These are phyloP conservation scores for Endothia cerciana DNA, from an alignment of 2,329 filamentous ascomycete species.

Conservation along the genomic window DNA sequence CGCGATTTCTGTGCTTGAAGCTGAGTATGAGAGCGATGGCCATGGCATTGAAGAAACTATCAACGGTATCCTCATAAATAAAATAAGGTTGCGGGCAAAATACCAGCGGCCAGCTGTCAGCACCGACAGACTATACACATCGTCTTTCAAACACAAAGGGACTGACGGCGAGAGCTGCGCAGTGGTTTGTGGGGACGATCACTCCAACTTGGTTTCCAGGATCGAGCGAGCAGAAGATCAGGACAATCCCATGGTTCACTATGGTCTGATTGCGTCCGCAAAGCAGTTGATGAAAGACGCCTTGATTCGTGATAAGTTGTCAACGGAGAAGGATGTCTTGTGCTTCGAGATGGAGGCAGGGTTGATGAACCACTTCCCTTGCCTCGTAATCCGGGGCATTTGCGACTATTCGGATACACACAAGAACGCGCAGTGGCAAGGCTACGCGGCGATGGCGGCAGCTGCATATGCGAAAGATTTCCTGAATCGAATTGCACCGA, in stretches of 20 bases:
- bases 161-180: neutral
- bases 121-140: neutral
- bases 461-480: slow-evolving; percentile 34
- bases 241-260: slow-evolving; percentile 37
- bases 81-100: slow-evolving; percentile 6
- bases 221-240: slow-evolving; percentile 25
- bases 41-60: neutral
- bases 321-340: slow-evolving; percentile 32
- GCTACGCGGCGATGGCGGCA: slow-evolving; percentile 34
- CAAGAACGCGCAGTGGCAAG: slow-evolving; percentile 35
- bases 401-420: slow-evolving; percentile 38
- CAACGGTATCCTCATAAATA: neutral
- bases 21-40: neutral
- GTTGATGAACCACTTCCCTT: slow-evolving; percentile 37
- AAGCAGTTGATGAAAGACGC: slow-evolving; percentile 40
- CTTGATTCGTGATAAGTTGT: slow-evolving; percentile 33
- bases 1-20: neutral
- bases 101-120: neutral
- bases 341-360: slow-evolving; percentile 41
- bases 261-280: slow-evolving; percentile 41
- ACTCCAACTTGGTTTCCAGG: slow-evolving; percentile 1
- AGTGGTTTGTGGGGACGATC: neutral
- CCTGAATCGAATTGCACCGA: neutral
- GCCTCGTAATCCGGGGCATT: slow-evolving; percentile 39
- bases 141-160: neutral